Conservation (phyloP, 352 stramenopile genomes). For the Pythium chondricola region DNA sequence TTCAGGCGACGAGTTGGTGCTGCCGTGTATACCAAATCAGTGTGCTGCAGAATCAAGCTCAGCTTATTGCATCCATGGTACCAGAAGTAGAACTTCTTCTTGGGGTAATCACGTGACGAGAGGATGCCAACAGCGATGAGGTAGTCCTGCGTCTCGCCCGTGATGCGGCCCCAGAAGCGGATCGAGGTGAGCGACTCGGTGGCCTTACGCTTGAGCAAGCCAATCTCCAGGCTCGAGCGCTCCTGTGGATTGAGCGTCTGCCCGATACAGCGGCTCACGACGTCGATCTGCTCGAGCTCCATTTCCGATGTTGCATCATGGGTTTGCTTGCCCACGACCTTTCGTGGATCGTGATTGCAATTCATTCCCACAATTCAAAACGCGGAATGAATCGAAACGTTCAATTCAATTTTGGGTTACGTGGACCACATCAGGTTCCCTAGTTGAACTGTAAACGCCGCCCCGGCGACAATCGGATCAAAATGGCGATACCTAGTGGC, state of each 20-base stretch:
- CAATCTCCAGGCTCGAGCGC: conserved; percentile 70
- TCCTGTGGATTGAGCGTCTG: conserved; percentile 68
- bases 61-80: conserved; percentile 11
- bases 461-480: too few species aligned
- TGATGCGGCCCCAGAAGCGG: conserved; percentile 67
- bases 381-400: background rate
- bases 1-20: conserved; percentile 68
- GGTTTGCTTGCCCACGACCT: background rate
- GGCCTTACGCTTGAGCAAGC: conserved; percentile 56
- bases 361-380: background rate
- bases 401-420: conserved; percentile 19
- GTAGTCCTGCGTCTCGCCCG: conserved; percentile 62
- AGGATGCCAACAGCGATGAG: conserved; percentile 55
- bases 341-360: conserved; percentile 14
- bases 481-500: too few species aligned
- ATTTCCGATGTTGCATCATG: conserved; percentile 14
- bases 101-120: conserved; percentile 53
- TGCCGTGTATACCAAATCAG: conserved; percentile 15
- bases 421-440: conserved; percentile 8
- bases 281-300: conserved; percentile 73
- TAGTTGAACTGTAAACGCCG: conserved; percentile 7
- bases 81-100: conserved; percentile 87
- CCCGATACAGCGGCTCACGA: conserved; percentile 61
- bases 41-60: background rate
- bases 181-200: conserved; percentile 58